Evolutionary conservation across 139 green algal genomes (phyloP).

Genomic region (Edaphochlamys debaryana): DNA sequence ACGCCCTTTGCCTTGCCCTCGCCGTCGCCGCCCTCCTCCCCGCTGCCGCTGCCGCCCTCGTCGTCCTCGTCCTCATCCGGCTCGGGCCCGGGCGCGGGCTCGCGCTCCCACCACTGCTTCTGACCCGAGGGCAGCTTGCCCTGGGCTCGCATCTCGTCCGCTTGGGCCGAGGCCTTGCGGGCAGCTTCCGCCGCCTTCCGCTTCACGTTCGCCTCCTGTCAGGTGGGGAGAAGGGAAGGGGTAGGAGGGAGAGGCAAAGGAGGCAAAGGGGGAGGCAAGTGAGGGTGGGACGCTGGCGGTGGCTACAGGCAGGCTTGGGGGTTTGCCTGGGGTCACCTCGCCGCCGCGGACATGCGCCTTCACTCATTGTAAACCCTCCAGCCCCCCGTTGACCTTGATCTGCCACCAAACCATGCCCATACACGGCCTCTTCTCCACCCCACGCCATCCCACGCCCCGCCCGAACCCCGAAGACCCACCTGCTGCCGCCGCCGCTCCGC

Average conservation of each 20-base stretch:
- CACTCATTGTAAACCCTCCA: too few species aligned
- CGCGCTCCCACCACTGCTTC: slow-evolving; percentile 68
- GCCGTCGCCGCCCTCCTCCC: slow-evolving; percentile 1
- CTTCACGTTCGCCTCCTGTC: slow-evolving; percentile 73
- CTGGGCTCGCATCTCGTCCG: background rate
- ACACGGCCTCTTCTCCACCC: too few species aligned
- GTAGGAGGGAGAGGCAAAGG: background rate
- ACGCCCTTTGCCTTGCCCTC: too few species aligned
- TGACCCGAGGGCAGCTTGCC: slow-evolving; percentile 23
- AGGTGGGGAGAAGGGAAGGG: background rate
- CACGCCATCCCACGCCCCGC: too few species aligned
- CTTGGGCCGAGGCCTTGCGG: background rate
- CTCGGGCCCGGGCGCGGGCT: background rate
- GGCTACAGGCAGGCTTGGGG: too few species aligned
- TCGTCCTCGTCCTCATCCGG: slow-evolving; percentile 39
- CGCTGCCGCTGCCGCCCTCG: background rate
- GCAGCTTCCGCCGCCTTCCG: slow-evolving; percentile 58
- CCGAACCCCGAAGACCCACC: background rate
- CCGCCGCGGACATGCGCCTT: too few species aligned
- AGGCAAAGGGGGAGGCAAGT: too few species aligned
- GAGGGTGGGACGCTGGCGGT: too few species aligned
- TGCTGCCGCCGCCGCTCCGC: slow-evolving; percentile 74
- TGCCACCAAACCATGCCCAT: too few species aligned
- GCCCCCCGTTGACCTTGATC: too few species aligned
- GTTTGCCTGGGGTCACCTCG: too few species aligned